phyloP scores from a whole-genome alignment of 345 rosid species.

The Diplotaxis tenuifolia region DNA sequence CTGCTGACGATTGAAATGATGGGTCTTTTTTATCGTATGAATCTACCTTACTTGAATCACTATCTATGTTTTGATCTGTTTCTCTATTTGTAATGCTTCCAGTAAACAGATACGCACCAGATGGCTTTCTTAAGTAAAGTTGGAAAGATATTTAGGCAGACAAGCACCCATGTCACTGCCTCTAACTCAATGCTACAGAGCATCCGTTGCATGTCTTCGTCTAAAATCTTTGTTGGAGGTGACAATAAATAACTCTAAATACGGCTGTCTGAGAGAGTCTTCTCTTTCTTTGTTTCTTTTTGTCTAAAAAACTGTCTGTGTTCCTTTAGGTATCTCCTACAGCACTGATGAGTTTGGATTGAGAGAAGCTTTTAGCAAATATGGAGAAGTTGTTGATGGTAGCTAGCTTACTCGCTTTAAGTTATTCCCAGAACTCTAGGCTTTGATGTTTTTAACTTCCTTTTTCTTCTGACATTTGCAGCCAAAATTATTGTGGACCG shows the following conservation, averaged over 20 bases:
- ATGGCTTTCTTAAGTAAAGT: conserved; percentile 91
- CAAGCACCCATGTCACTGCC: conserved; percentile 42
- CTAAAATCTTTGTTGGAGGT: conserved; percentile 92
- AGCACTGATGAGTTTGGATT: conserved; percentile 66
- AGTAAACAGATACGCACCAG: not conserved
- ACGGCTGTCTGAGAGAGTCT: not conserved
- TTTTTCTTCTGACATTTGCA: conserved; percentile 32
- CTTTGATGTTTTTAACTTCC: conserved; percentile 20
- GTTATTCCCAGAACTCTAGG: conserved; percentile 37
- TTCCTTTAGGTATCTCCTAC: conserved; percentile 69
- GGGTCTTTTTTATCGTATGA: not conserved
- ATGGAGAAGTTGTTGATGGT: conserved; percentile 93
- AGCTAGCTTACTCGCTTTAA: conserved; percentile 10
- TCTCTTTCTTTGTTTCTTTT: not conserved
- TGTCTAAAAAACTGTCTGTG: not conserved
- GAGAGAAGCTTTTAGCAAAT: conserved; percentile 72
- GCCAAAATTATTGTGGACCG: conserved; percentile 85
- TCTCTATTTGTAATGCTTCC: not conserved
- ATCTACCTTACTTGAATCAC: not conserved
- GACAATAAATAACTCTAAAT: not conserved
- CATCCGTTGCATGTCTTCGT: conserved; percentile 74
- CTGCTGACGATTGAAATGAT: not conserved
- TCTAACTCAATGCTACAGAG: conserved; percentile 59
- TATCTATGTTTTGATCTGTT: not conserved
- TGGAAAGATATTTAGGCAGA: conserved; percentile 67